Base-by-base conservation (phyloP, 2,329 filamentous ascomycete genomes). In the Fusarium floridanum region DNA sequence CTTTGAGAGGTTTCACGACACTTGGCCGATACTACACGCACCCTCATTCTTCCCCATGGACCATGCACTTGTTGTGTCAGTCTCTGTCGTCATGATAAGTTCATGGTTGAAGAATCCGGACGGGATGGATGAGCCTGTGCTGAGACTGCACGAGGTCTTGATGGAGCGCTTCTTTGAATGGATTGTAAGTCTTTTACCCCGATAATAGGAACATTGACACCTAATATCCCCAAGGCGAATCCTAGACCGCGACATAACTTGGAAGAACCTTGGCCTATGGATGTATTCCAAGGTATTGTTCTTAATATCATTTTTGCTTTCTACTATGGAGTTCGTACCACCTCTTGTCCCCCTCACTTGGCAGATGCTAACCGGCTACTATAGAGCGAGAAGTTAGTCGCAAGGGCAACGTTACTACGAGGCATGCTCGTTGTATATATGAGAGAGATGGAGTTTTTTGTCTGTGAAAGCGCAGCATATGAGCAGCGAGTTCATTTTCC, bases 261-360 rank as follows among this genome's bases (percentile, higher is more conserved):
- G 12, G 74, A 79, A 14, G 63, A 70, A 57, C 66, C 77, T 9
- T 78, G 83, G 82, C 76, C 79, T 5, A 61, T 79, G 53, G 75
- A 80, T 22, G 74, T 81, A 1, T 85, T 82, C 48, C 80, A 84
- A 67, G 78, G 81, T 0, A 77, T 82, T 5, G 68, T 85, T 5
- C 64, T 85, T 4, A 83, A 84, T 32, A 81, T 85, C 1, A 77
- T 85, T 2, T 86, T 86, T 64, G 82, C 81, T 1, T 79, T 85
- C 11, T 81, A 84, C 24, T 78, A 77, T 2, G 82, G 82, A 5
- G 82, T 83, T 63, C 11, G 81, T 55, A 41, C 67, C 65, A 22
- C 14, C 14, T 16, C 0, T 4, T 5, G 7, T 3, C 4, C 9
- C 9, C 12, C 5, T 11, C 0, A 17, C 1, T 2, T 5, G 14